Evolutionary conservation across 2,329 filamentous ascomycete species (phyloP), one percentile per base, ranked within the genome.

Genomic region (Trichophyton mentagrophytes): DNA sequence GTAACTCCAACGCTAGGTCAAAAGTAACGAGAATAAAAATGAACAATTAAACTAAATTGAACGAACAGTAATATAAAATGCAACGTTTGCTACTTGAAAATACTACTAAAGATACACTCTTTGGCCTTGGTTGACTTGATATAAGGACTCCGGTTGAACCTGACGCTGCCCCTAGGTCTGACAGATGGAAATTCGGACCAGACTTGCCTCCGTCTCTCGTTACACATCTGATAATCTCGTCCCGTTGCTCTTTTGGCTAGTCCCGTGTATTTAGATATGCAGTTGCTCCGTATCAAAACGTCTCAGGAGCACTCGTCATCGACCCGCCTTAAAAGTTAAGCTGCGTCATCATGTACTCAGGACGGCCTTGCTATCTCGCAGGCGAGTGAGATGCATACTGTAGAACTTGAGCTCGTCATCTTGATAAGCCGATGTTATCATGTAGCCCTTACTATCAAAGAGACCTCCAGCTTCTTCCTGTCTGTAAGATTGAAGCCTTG

Each of bases 211-310:
- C 57, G 36, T 47, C 47, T 44, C 49, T 60, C 57, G 49, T 75
- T 38, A 69, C 70, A 7, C 60, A 62, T 33, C 61, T 60, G 27
- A 76, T 73, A 47, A 75, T 69, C n/a, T 44, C 53, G 61, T 76
- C 69, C 9, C 77, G 72, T 57, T 76, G 65, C 27, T 66, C 62
- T 62, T 70, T 67, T 3, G 76, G 73, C 64, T 72, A 65, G 51
- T 78, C 73, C 61, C 74, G 67, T 0, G 66, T 64, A 66, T 78
- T 78, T 55, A 76, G 59, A 44, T 44, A 44, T 44, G 7, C 40
- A 44, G 40, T n/a, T 44, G 1, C 38, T 42, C 38, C 38, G 4
- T 69, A 13, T 13, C 66, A 53, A 61, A 76, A 78, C 1, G 56
- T 65, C 1, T 75, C 65, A n/a, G n/a, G 40, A 2, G 7, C n/a